Conservation (phyloP, 78 protist genomes). For the Anaeramoeba flamelloides region DNA sequence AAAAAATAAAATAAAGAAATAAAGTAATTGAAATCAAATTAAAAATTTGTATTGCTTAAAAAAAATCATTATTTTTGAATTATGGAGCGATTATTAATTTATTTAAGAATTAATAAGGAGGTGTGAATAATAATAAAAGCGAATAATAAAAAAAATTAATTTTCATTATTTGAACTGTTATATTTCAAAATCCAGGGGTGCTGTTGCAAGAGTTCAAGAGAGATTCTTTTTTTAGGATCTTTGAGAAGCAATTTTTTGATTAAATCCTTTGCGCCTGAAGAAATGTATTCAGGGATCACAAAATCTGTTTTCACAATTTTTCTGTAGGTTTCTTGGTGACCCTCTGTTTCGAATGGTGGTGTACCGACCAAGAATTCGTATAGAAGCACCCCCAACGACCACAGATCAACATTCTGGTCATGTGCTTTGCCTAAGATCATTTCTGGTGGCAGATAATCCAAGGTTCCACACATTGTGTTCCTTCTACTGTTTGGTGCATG, state of each 20-base stretch:
- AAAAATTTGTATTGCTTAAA: no score
- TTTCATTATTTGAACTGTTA: background rate
- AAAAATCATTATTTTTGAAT: no score
- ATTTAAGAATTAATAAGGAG: no score
- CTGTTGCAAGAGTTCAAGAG: no score
- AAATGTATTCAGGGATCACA: slow-evolving; percentile 21
- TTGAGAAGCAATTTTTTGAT: slow-evolving; percentile 15
- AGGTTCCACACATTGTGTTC: slow-evolving; percentile 66
- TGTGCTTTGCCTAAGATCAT: slow-evolving; percentile 51
- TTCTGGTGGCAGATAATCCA: slow-evolving; percentile 86
- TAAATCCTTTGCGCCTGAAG: slow-evolving; percentile 38
- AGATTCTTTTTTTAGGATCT: no score
- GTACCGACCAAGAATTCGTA: slow-evolving; percentile 66
- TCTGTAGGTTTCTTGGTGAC: no score
- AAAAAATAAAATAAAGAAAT: no score
- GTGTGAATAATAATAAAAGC: no score
- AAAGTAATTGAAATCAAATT: no score
- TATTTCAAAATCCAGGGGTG: no score
- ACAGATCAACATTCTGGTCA: slow-evolving; percentile 55
- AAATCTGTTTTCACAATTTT: slow-evolving; percentile 35
- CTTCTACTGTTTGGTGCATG: slow-evolving; percentile 53
- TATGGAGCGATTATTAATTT: no score
- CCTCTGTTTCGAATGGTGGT: slow-evolving; percentile 76
- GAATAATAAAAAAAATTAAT: no score
- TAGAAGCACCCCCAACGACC: slow-evolving; percentile 70